Evolutionary conservation across 345 rosid species (phyloP).

Genomic region (Citropsis articulata): DNA sequence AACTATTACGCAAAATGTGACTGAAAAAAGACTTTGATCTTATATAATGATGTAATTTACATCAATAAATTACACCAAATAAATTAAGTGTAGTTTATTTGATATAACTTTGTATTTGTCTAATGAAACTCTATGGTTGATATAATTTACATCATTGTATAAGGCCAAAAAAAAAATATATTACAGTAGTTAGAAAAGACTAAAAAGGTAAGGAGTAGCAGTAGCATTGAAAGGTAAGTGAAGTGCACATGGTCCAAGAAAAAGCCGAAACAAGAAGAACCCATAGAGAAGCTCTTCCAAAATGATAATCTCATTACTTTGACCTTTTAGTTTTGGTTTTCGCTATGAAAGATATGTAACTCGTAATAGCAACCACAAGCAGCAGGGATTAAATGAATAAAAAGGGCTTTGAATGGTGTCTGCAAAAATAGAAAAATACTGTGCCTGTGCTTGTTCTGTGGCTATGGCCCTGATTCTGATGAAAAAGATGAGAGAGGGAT

Average conservation of each 20-base stretch:
- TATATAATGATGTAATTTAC: no score
- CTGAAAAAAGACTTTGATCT: no score
- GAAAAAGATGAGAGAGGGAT: not conserved
- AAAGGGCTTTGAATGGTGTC: slow-evolving; percentile 27
- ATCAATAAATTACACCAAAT: no score
- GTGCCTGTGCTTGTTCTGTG: slow-evolving; percentile 2
- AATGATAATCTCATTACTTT: not conserved
- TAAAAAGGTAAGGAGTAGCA: not conserved
- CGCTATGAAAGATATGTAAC: slow-evolving; percentile 1
- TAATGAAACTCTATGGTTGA: no score
- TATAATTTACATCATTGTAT: no score
- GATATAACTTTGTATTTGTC: no score
- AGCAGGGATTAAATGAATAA: not conserved
- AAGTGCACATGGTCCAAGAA: slow-evolving; percentile 11
- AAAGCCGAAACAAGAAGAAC: not conserved
- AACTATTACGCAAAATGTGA: no score
- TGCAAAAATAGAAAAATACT: slow-evolving; percentile 34
- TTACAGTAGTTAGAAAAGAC: not conserved
- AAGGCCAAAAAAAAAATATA: not conserved
- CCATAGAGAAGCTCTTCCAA: not conserved
- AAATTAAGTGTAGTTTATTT: no score
- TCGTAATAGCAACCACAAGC: not conserved
- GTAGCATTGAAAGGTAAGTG: not conserved
- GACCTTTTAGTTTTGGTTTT: not conserved
- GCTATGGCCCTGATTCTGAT: slow-evolving; percentile 21